phyloP scores from a whole-genome alignment of 306 rosid genomes.

The Citrullus amarus region DNA sequence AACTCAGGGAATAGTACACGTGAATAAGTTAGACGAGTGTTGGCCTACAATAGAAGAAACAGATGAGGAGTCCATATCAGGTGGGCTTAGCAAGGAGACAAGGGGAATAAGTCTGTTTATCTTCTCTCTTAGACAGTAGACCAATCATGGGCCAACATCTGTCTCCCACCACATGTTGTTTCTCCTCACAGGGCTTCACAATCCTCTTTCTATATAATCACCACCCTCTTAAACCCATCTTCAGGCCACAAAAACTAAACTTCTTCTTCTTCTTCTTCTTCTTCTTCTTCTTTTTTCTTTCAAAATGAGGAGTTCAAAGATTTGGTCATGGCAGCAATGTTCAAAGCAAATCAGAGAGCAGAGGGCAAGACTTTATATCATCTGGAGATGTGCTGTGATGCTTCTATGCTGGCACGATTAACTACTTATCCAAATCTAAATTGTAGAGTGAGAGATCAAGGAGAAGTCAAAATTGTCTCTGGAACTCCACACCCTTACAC shows the following conservation, averaged over 20 bases:
- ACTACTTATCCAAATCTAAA: conserved; percentile 2
- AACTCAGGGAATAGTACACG: not conserved
- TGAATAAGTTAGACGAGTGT: not conserved
- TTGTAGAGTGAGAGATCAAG: not conserved
- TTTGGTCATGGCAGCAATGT: conserved; percentile 43
- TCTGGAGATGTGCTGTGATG: conserved; percentile 87
- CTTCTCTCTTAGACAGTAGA: not conserved
- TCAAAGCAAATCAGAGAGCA: conserved; percentile 73
- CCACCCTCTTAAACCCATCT: not conserved
- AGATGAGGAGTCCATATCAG: conserved; percentile 3
- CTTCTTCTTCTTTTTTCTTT: conserved; percentile 11
- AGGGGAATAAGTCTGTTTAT: conserved; percentile 5
- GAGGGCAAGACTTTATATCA: conserved; percentile 74
- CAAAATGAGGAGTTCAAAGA: conserved; percentile 46
- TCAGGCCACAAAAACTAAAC: conserved; percentile 13
- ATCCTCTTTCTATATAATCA: conserved; percentile 3
- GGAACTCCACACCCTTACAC: not conserved
- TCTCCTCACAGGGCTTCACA: not conserved
- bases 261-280: not conserved
- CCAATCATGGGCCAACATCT: conserved; percentile 7
- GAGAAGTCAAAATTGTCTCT: not conserved
- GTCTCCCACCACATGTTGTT: conserved; percentile 3
- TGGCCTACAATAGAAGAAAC: conserved; percentile 2
- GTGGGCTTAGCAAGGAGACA: conserved; percentile 4
- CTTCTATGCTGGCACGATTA: conserved; percentile 77